Percentiles rank a stretch among this genome's conserved stretches.
phyloP scores from a whole-genome alignment of 495 filamentous ascomycete species.

The Rhizodiscina lignyota region DNA sequence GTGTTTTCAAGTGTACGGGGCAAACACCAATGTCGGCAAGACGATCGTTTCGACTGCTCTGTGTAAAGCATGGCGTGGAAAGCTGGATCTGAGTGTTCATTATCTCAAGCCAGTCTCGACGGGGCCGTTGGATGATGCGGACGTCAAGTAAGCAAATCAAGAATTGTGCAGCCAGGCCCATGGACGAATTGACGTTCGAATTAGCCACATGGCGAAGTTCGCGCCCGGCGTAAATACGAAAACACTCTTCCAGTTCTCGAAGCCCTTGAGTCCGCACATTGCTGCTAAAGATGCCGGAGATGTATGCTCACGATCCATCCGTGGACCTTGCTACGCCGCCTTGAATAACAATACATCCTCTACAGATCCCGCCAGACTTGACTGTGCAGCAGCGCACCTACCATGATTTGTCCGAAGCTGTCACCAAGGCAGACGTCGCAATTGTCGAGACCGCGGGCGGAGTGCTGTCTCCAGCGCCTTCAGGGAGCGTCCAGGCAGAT shows the following conservation, averaged over 20 bases:
- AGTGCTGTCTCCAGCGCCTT: constrained; percentile 55
- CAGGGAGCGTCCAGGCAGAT: constrained; percentile 59
- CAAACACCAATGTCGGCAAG: constrained; percentile 70
- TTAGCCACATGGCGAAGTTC: constrained; percentile 42
- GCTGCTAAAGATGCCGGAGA: constrained; percentile 27
- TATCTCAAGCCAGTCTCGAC: constrained; percentile 70
- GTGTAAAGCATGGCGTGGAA: constrained; percentile 34
- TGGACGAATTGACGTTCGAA: no score
- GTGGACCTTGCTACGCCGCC: neutral
- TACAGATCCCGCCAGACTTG: constrained; percentile 29
- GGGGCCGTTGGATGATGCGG: constrained; percentile 46
- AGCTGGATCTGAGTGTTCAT: constrained; percentile 23
- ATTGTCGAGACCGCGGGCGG: constrained; percentile 67
- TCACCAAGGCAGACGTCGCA: constrained; percentile 24
- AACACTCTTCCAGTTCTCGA: constrained; percentile 50
- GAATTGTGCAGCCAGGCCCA: no score
- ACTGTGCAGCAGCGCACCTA: constrained; percentile 30
- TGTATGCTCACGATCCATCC: constrained; percentile 2
- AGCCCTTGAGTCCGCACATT: constrained; percentile 58
- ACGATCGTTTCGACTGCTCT: constrained; percentile 57
- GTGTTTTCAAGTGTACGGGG: constrained; percentile 56
- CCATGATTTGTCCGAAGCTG: constrained; percentile 26
- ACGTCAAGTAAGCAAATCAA: constrained; percentile 44
- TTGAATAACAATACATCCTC: neutral
- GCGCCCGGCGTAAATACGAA: constrained; percentile 35